phyloP scores from a whole-genome alignment of 1,284 basidiomycete genomes.

The Acaromyces ingoldii region DNA sequence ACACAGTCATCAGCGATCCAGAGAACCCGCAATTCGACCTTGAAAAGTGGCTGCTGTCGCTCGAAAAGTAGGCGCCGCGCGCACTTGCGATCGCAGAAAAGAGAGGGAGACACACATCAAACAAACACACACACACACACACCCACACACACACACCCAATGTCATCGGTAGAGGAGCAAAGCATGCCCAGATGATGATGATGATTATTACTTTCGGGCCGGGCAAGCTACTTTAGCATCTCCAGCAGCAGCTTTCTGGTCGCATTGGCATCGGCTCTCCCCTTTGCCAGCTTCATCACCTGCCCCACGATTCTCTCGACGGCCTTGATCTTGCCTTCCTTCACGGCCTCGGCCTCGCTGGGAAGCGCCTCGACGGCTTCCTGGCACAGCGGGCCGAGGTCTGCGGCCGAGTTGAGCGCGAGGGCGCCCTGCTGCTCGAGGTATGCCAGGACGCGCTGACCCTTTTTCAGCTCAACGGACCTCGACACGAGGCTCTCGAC shows the following conservation, averaged over 20 bases:
- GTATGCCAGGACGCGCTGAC: conserved; percentile 15
- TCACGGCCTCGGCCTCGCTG: conserved; percentile 65
- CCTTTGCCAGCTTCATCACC: conserved; percentile 79
- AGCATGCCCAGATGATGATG: not conserved
- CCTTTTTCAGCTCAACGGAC: not conserved
- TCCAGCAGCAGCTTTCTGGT: conserved; percentile 6
- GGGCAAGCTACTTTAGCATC: not conserved
- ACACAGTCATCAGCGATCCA: conserved; percentile 65
- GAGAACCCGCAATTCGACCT: conserved; percentile 94
- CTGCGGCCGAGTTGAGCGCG: conserved; percentile 14
- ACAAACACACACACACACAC: not conserved
- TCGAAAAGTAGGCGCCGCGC: conserved; percentile 30
- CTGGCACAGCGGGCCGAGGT: conserved; percentile 56
- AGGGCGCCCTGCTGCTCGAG: conserved; percentile 17
- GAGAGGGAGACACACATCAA: not conserved
- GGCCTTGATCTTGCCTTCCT: conserved; percentile 71
- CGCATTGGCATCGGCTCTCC: conserved; percentile 63
- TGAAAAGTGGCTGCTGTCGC: conserved; percentile 69
- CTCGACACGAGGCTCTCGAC: conserved; percentile 32
- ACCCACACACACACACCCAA: not conserved
- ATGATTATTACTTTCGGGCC: not conserved
- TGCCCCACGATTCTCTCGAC: conserved; percentile 80
- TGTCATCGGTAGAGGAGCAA: not conserved
- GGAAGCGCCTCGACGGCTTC: conserved; percentile 67
- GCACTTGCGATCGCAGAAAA: not conserved